These are phyloP conservation scores for Ulmus americana DNA, from an alignment of 331 rosid genomes.

Conservation along the genomic window DNA sequence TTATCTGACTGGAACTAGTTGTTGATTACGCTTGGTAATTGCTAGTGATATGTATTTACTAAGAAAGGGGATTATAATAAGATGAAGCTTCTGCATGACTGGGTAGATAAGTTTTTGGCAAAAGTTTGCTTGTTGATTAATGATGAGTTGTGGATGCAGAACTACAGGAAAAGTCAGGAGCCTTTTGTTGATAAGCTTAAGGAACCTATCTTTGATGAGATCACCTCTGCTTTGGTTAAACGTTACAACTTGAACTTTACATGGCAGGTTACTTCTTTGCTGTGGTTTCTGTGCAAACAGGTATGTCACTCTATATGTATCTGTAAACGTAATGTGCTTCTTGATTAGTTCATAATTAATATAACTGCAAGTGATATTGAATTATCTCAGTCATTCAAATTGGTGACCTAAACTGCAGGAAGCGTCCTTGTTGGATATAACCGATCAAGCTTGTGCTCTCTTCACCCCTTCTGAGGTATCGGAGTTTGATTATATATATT, in stretches of 20 bases:
- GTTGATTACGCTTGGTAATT: neutral
- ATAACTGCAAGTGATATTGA: constrained; percentile 12
- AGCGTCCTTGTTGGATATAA: constrained; percentile 80
- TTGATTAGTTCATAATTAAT: neutral
- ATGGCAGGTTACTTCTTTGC: constrained; percentile 60
- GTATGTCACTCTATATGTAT: constrained; percentile 29
- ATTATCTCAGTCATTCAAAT: constrained; percentile 25
- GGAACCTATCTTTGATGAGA: constrained; percentile 64
- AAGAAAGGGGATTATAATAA: neutral
- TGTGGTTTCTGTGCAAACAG: constrained; percentile 98
- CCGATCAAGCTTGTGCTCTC: constrained; percentile 73
- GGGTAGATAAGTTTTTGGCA: neutral
- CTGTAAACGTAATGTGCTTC: neutral
- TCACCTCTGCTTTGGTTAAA: constrained; percentile 45
- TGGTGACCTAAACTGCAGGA: constrained; percentile 48
- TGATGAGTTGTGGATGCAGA: constrained; percentile 40
- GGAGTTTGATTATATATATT: constrained; percentile 3
- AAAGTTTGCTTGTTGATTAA: constrained; percentile 3
- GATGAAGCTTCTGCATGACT: neutral
- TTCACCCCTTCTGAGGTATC: constrained; percentile 74
- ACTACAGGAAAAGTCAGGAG: constrained; percentile 57
- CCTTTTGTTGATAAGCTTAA: constrained; percentile 70
- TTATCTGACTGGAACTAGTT: neutral
- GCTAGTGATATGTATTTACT: neutral
- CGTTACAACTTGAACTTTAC: constrained; percentile 70